Percentiles rank a stretch among this genome's conserved stretches.
Evolutionary conservation across 2,329 filamentous ascomycete genomes (phyloP).

Genomic region (Xylaria sp.): DNA sequence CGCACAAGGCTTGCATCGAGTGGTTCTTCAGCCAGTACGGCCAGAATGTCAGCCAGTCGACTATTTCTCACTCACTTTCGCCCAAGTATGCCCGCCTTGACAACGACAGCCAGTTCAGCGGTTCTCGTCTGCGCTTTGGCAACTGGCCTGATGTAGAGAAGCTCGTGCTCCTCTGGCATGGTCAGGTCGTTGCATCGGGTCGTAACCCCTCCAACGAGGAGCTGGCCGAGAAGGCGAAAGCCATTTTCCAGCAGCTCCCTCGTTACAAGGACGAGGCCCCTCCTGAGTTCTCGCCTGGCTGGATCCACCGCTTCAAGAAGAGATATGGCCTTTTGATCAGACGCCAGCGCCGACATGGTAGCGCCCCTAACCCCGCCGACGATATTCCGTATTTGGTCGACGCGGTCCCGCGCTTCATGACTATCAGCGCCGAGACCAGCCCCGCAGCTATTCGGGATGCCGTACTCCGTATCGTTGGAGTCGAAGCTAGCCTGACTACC

Average conservation of each 20-base stretch:
- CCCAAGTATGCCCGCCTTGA: constrained; percentile 59
- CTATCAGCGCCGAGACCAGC: constrained; percentile 52
- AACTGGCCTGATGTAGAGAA: constrained; percentile 69
- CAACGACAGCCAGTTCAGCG: constrained; percentile 56
- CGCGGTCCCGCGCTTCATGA: constrained; percentile 55
- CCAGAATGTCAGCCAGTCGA: constrained; percentile 58
- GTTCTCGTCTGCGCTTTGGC: constrained; percentile 56
- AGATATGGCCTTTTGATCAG: constrained; percentile 54
- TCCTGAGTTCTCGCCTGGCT: constrained; percentile 58
- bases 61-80: constrained; percentile 57
- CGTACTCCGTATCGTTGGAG: constrained; percentile 49
- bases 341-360: constrained; percentile 50
- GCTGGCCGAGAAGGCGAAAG: constrained; percentile 56
- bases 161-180: constrained; percentile 68
- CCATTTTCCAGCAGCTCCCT: constrained; percentile 53
- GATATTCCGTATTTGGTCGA: constrained; percentile 58
- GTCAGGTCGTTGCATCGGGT: constrained; percentile 44
- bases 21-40: constrained; percentile 56
- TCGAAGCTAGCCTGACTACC: constrained; percentile 48
- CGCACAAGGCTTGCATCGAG: constrained; percentile 58
- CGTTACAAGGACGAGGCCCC: constrained; percentile 56
- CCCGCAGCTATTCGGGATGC: constrained; percentile 55
- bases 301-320: constrained; percentile 62
- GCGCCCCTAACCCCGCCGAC: constrained; percentile 45
- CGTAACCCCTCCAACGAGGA: constrained; percentile 58